Evolutionary conservation across 768 basidiomycete genomes (phyloP), one percentile per base, ranked within the genome.

Genomic region (Nevesoporus exiguus): DNA sequence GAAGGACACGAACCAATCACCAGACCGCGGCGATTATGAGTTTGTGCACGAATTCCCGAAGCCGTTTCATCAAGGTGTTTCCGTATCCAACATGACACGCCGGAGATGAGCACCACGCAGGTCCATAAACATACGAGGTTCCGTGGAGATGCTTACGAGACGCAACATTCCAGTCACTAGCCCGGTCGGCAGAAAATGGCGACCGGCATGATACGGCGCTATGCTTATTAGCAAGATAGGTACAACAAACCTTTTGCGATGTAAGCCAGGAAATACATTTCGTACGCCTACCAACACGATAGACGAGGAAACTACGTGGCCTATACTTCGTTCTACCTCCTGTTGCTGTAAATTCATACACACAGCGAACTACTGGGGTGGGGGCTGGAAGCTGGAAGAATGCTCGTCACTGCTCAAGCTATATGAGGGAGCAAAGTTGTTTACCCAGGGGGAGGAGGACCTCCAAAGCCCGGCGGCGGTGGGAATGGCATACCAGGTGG

Each of bases 361-460:
- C 39, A 25, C 41, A 45, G 34, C 21, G 36, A 22, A 36, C 67
- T 61, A 76, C 65, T 79, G 76, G 31, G 76, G 77, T 10, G 78
- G 77, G 37, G 77, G 77, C 60, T 77, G 79, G 68, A 79, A 79
- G 29, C 79, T 80, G 29, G 19, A 47, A 43, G 3, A 2, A 47
- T 25, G 27, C 42, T 47, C 4, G 53, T 64, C 41, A 61, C 46
- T 13, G 51, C 31, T 47, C 5, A 40, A 41, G 46, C 22, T 14
- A 45, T 30, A n/a, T 41, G 44, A 22, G 25, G 49, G 42, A 37
- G 17, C 25, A 57, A 51, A 49, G n/a, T n/a, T 37, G 66, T 80
- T 70, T 73, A 94, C 92, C 91, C 90, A 61, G 91, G 89, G 54
- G 91, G 90, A 59, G 90, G 90, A 56, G 89, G 87, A 2, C 85